Percentiles rank a stretch among this genome's conserved stretches.
phyloP scores from a whole-genome alignment of 1,139 yeast genomes.

The Suhomyces coccinellae region DNA sequence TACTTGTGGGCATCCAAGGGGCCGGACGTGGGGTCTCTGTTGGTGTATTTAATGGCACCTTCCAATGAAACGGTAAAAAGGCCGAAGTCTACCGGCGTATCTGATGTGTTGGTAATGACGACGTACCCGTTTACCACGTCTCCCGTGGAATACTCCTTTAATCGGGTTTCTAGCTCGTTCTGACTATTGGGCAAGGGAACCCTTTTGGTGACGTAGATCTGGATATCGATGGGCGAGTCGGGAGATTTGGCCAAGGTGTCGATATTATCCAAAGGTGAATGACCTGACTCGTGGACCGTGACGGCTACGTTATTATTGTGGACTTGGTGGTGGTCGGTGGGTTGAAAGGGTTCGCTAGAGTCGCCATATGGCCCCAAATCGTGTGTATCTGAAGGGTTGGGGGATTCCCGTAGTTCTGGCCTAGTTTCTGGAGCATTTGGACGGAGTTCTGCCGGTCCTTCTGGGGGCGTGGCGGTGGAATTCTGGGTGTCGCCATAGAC shows the following conservation, averaged over 20 bases:
- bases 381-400: too few species aligned
- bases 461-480: constrained; percentile 31
- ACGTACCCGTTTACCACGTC: constrained; percentile 25
- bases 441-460: too few species aligned
- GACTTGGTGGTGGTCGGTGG: constrained; percentile 12
- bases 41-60: constrained; percentile 44
- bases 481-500: constrained; percentile 37
- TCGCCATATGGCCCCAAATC: background rate
- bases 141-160: constrained; percentile 47
- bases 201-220: constrained; percentile 44
- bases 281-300: constrained; percentile 34
- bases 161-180: constrained; percentile 43
- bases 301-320: constrained; percentile 21
- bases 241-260: constrained; percentile 39
- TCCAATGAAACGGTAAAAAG: constrained; percentile 48
- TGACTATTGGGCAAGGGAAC: constrained; percentile 38
- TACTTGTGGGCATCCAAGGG: constrained; percentile 22
- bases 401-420: too few species aligned
- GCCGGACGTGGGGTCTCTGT: constrained; percentile 20
- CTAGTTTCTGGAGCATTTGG: too few species aligned
- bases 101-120: constrained; percentile 39
- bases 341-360: background rate
- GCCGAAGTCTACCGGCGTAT: constrained; percentile 44
- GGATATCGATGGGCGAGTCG: constrained; percentile 43
- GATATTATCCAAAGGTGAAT: constrained; percentile 47